These are phyloP conservation scores for Dictyostelium firmibasis DNA, from an alignment of 78 protist species.

Conservation along the genomic window DNA sequence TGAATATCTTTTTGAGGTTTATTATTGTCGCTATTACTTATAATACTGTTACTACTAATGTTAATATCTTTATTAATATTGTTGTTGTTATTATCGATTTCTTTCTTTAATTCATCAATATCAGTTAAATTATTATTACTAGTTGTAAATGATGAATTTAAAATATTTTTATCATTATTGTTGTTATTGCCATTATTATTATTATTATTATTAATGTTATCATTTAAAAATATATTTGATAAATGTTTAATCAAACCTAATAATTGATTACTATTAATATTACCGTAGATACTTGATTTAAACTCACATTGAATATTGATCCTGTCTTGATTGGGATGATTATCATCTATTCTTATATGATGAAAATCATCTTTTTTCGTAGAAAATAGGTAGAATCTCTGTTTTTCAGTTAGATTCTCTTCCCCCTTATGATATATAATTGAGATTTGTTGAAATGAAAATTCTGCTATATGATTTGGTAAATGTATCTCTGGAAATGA, in stretches of 20 bases:
- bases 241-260: conserved; percentile 10
- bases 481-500: conserved; percentile 3
- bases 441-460: conserved; percentile 17
- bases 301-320: conserved; percentile 12
- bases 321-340: background rate
- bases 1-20: background rate
- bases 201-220: background rate
- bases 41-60: background rate
- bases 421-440: background rate
- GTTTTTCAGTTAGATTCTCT: background rate
- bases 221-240: conserved; percentile 15
- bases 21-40: background rate
- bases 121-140: too few relatives aligned
- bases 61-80: background rate
- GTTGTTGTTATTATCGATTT: background rate
- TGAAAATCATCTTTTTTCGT: conserved; percentile 29
- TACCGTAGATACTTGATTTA: background rate
- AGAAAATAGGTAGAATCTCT: conserved; percentile 14
- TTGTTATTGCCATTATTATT: too few relatives aligned
- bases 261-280: background rate
- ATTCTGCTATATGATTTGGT: conserved; percentile 2
- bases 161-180: background rate
- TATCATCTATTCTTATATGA: conserved; percentile 7
- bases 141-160: too few relatives aligned
- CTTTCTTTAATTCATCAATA: background rate